Evolutionary conservation across 2,329 filamentous ascomycete species (phyloP).

Genomic region (Arthrobotrys sinensis): DNA sequence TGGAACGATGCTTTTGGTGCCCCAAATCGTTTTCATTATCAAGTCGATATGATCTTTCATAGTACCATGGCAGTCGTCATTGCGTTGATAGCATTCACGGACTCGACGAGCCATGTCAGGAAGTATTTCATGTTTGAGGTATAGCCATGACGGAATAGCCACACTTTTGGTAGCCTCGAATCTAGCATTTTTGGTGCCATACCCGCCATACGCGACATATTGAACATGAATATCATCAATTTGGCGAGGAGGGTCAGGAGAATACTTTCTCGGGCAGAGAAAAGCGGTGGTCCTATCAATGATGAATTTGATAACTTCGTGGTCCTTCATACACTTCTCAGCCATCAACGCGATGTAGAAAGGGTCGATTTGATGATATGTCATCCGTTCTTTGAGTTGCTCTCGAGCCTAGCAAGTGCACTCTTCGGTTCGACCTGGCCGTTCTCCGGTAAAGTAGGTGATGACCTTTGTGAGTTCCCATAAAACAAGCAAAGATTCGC

Average conservation of each 20-base stretch:
- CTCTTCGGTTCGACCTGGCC: conserved; percentile 4
- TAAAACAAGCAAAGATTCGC: conserved; percentile 17
- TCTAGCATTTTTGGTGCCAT: too few species aligned
- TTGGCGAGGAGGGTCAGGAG: not conserved
- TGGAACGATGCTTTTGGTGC: not conserved
- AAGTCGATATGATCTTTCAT: conserved; percentile 25
- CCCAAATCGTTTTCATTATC: conserved; percentile 43
- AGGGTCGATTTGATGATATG: conserved; percentile 8
- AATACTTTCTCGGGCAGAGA: not conserved
- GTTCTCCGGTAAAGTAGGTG: not conserved
- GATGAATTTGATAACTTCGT: not conserved
- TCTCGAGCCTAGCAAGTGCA: conserved; percentile 42
- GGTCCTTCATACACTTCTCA: conserved; percentile 38
- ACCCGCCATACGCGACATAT: not conserved
- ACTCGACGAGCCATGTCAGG: conserved; percentile 5
- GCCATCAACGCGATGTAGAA: conserved; percentile 26
- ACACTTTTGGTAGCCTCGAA: too few species aligned
- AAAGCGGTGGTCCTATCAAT: not conserved
- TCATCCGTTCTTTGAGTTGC: conserved; percentile 9
- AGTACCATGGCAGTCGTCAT: conserved; percentile 31
- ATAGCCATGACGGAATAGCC: conserved; percentile 40
- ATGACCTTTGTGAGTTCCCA: conserved; percentile 44
- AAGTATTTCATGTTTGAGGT: conserved; percentile 27
- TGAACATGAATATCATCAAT: conserved; percentile 40
- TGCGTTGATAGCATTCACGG: conserved; percentile 6